phyloP scores from a whole-genome alignment of 2,329 filamentous ascomycete genomes.

The Fonsecaea erecta region DNA sequence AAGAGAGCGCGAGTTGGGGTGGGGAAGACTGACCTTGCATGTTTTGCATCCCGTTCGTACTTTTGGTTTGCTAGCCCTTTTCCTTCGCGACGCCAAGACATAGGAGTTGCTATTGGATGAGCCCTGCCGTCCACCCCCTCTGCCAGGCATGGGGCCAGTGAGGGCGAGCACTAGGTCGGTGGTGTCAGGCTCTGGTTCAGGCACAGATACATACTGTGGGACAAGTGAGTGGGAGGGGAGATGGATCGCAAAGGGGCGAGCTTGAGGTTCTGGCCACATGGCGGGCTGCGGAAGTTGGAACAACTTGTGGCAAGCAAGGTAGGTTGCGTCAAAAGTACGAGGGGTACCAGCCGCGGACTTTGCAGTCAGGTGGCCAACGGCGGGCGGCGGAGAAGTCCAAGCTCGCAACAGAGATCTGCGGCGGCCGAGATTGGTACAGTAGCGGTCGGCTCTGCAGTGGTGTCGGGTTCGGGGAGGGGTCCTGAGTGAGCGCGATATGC shows the following conservation, averaged over 20 bases:
- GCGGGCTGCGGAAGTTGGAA: slow-evolving; percentile 11
- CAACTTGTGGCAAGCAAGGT: slow-evolving; percentile 20
- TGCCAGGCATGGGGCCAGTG: slow-evolving; percentile 6
- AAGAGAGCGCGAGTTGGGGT: slow-evolving; percentile 7
- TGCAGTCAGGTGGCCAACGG: slow-evolving; percentile 13
- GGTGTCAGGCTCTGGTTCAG: slow-evolving; percentile 12
- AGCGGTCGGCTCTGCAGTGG: slow-evolving; percentile 13
- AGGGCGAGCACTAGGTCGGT: slow-evolving; percentile 6
- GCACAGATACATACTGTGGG: slow-evolving; percentile 22
- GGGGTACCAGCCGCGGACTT: slow-evolving; percentile 17
- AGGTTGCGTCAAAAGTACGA: slow-evolving; percentile 32
- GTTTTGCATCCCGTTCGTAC: slow-evolving; percentile 38
- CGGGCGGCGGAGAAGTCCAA: slow-evolving; percentile 22
- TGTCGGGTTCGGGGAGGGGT: slow-evolving; percentile 5
- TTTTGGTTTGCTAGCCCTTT: slow-evolving; percentile 36
- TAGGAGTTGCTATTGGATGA: slow-evolving; percentile 10
- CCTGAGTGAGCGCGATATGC: slow-evolving; percentile 25
- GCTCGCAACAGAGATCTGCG: slow-evolving; percentile 22
- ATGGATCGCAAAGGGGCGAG: slow-evolving; percentile 15
- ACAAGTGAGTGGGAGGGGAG: slow-evolving; percentile 20
- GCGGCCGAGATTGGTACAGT: slow-evolving; percentile 18
- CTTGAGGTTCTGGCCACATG: slow-evolving; percentile 27
- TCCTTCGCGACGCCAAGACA: slow-evolving; percentile 24
- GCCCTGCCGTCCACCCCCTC: not conserved
- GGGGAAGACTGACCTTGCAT: slow-evolving; percentile 34